Base-by-base conservation (phyloP, 441 rosid species). In the Francoa sonchifolia region DNA sequence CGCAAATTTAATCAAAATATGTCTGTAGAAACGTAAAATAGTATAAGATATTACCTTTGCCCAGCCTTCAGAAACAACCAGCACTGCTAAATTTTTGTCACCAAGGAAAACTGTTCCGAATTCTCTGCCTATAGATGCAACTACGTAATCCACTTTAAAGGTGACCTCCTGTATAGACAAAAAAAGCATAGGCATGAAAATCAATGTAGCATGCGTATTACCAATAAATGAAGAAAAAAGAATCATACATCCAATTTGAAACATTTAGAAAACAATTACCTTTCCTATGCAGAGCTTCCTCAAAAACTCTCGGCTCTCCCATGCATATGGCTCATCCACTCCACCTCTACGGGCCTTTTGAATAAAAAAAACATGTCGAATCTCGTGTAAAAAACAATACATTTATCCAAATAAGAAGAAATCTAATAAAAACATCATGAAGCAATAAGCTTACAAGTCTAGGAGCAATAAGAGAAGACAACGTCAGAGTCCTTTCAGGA, bases 251-350 rank as follows among this genome's bases (percentile, higher is more conserved):
- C 16, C 10, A 21, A 12, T 15, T 18, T 45, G 21, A 45, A 42
- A 54, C 52, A 16, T 41, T 27, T 52, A 27, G 42, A 31, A 23
- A 44, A n/a, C 19, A 17, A 33, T 37, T 40, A 92, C 99, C 96
- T 90, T 75, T 42, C 96, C 99, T 4, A 86, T 75, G 74, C 94
- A 86, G 45, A 83, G 86, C 76, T 83, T 83, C 69, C 99, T 78
- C 53, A 86, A 62, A 68, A 39, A 83, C 52, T 92, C 97, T 54
- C 92, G 67, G 69, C 95, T 87, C 47, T 76, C 82, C 99, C 99
- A 90, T 25, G 99, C 96, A 58, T 82, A 90, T n/a, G 88, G 69
- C 74, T 92, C 99, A 55, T 92, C 99, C 30, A 60, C 29, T 30
- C 92, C 90, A 59, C 83, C 86, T 65, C 79, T 73, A 10, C 95